Conservation (phyloP, 2,329 filamentous ascomycete species). For the Cadophora sp. region DNA sequence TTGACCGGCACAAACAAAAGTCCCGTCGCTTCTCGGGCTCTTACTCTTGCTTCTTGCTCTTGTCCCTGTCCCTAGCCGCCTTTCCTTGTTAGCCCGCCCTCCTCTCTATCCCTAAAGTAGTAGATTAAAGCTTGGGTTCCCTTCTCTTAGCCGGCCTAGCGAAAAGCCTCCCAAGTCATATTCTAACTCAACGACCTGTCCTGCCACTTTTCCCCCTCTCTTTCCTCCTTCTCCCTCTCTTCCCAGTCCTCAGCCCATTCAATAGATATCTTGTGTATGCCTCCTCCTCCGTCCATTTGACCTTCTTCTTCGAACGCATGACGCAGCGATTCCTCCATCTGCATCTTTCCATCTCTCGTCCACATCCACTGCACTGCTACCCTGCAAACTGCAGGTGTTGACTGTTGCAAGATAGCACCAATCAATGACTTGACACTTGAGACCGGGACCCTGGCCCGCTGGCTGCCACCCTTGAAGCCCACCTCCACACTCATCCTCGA, state of each 20-base stretch:
- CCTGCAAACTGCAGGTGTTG: constrained; percentile 1
- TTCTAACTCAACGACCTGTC: constrained; percentile 5
- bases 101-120: not conserved
- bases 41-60: not conserved
- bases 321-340: not conserved
- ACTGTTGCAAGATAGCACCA: not conserved
- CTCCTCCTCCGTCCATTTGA: not conserved
- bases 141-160: not conserved
- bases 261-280: not conserved
- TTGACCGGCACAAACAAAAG: not conserved
- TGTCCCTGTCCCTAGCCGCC: not conserved
- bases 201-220: not conserved
- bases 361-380: constrained; percentile 1
- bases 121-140: not conserved
- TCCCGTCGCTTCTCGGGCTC: not conserved
- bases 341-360: not conserved
- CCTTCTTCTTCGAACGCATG: not conserved
- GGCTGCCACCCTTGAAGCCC: constrained; percentile 9
- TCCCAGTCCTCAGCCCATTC: not conserved
- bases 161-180: not conserved
- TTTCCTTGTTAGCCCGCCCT: not conserved
- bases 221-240: not conserved
- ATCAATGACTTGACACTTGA: constrained; percentile 7
- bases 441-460: constrained; percentile 1
- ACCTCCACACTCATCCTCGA: constrained; percentile 2